A percentile compares a stretch with the other conserved stretches of the same genome.
These are phyloP conservation scores for Cyamopsis tetragonoloba DNA, from an alignment of 306 rosid species.

Conservation along the genomic window DNA sequence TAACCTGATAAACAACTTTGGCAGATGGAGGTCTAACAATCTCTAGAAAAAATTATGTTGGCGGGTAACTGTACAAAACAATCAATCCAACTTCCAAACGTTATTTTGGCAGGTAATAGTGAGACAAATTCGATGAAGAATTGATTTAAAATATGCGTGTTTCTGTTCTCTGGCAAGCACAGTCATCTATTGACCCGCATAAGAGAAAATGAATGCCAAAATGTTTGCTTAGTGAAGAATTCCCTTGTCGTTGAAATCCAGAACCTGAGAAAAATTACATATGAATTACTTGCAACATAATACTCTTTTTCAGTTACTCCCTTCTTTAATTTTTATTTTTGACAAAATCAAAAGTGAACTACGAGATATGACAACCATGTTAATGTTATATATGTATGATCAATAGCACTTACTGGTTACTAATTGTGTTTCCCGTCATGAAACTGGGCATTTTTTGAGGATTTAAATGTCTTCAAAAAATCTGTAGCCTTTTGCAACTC, in stretches of 20 bases:
- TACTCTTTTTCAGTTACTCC: neutral
- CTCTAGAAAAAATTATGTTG: neutral
- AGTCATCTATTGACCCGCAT: neutral
- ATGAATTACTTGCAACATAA: neutral
- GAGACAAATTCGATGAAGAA: neutral
- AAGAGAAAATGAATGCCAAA: constrained; percentile 7
- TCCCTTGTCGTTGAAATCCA: constrained; percentile 15
- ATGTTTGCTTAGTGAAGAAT: neutral
- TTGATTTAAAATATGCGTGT: neutral
- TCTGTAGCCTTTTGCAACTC: constrained; percentile 63
- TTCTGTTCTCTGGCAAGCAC: neutral
- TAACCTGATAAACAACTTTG: neutral
- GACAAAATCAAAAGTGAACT: neutral
- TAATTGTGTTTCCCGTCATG: constrained; percentile 79
- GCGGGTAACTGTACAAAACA: neutral
- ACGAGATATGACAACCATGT: neutral
- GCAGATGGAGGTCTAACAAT: neutral
- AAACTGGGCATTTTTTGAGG: constrained; percentile 86
- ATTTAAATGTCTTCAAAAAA: constrained; percentile 81
- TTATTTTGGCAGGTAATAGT: constrained; percentile 13
- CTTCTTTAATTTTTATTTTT: no score
- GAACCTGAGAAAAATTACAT: constrained; percentile 25
- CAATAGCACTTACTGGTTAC: constrained; percentile 43
- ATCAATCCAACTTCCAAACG: neutral
- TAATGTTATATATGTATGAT: neutral